Evolutionary conservation across 352 stramenopile genomes (phyloP).

Genomic region (Pythium phragmitis): DNA sequence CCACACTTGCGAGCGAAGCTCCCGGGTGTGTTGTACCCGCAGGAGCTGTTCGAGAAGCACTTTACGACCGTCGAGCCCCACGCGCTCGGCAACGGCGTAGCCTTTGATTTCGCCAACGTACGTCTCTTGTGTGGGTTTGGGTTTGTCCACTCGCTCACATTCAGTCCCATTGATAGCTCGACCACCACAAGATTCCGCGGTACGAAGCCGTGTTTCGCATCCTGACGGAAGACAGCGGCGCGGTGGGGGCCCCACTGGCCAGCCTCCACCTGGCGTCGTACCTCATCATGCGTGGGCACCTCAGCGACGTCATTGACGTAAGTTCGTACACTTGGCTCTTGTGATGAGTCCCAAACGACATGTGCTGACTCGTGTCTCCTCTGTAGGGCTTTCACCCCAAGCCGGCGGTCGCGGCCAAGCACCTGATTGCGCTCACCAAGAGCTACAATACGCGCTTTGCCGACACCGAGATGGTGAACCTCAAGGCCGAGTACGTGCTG

Average conservation of each 20-base stretch:
- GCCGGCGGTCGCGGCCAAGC: conserved; percentile 66
- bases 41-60: conserved; percentile 46
- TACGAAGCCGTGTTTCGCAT: conserved; percentile 73
- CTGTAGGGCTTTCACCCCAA: conserved; percentile 64
- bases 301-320: conserved; percentile 56
- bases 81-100: conserved; percentile 36
- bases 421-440: conserved; percentile 55
- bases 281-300: conserved; percentile 50
- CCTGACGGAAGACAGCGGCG: conserved; percentile 69
- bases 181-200: conserved; percentile 57
- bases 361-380: background rate
- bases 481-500: conserved; percentile 81
- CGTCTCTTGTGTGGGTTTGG: background rate
- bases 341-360: background rate
- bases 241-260: conserved; percentile 56
- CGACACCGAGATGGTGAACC: conserved; percentile 30
- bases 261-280: conserved; percentile 74
- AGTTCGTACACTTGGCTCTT: background rate
- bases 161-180: conserved; percentile 32
- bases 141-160: background rate
- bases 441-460: conserved; percentile 65
- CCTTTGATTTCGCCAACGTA: conserved; percentile 53
- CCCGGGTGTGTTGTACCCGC: conserved; percentile 52
- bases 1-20: conserved; percentile 43
- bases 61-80: conserved; percentile 42